Evolutionary conservation across 2,329 filamentous ascomycete genomes (phyloP), one percentile per base, ranked within the genome.

Genomic region (Xylaria sp.): DNA sequence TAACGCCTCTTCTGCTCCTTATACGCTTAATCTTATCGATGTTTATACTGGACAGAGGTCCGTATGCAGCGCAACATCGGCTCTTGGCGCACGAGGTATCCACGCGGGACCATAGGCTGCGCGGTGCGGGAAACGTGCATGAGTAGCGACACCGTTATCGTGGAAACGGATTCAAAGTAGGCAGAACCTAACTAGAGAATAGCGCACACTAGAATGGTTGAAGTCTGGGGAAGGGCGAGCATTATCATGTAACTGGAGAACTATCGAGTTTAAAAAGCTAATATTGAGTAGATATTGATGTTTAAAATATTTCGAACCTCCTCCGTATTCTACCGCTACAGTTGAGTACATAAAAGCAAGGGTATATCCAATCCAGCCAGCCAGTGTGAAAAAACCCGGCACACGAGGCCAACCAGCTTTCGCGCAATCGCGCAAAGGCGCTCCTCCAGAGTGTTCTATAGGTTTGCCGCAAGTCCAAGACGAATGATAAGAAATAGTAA

Each of bases 361-460:
- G 70, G 70, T 72, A 72, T 72, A 72, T 71, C 70, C 67, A 65
- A 68, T 70, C 65, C 69, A 70, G 64, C 66, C 66, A 67, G 60
- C 70, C 70, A 63, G 60, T 48, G 59, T 56, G 30, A 63, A 66
- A 59, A 66, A 70, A 67, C 58, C 68, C 63, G 43, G 20, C 39
- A 45, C 53, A 60, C 39, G n/a, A 65, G 52, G 39, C 69, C 58
- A 58, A 46, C 66, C 60, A 56, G 58, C 34, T 41, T 50, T 57
- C 56, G 48, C 50, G 56, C 48, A 39, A 23, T 57, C 56, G 48
- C 50, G 56, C 48, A 39, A 23, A 55, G 7, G 13, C 32, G 39
- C 46, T 58, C 32, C 48, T 65, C 46, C 46, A 58, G 45, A 52
- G 46, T 66, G 48, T 46, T 72, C 69, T 72, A 72, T 71, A 71